Evolutionary conservation across 1,284 basidiomycete species (phyloP).

Genomic region (Trichosporon ovoides): DNA sequence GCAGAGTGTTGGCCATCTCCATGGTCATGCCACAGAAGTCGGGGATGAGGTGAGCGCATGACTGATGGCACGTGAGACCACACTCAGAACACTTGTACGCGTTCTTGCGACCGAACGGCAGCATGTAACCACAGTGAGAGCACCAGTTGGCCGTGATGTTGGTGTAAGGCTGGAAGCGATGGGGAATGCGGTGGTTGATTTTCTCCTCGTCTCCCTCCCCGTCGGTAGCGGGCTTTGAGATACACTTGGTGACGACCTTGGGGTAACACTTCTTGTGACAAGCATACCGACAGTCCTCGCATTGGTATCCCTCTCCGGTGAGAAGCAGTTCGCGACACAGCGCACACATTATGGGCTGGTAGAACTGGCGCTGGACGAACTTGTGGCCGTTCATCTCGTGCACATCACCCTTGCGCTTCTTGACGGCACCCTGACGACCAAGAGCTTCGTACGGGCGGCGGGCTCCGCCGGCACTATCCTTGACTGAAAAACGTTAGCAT

Average conservation of each 20-base stretch:
- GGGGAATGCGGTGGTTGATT: conserved; percentile 98
- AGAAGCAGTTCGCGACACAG: conserved; percentile 97
- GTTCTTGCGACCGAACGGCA: conserved; percentile 94
- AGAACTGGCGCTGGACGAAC: conserved; percentile 96
- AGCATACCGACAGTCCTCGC: conserved; percentile 97
- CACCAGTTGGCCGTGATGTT: conserved; percentile 99
- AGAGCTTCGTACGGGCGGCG: conserved; percentile 93
- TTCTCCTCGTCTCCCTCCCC: conserved; percentile 94
- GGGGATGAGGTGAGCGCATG: conserved; percentile 95
- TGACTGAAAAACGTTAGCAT: conserved; percentile 57
- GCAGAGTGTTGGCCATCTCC: conserved; percentile 93
- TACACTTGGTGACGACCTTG: conserved; percentile 99
- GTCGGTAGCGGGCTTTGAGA: conserved; percentile 90
- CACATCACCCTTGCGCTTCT: conserved; percentile 96
- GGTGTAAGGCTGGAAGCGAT: conserved; percentile 94
- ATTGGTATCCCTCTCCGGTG: conserved; percentile 96
- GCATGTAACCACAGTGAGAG: conserved; percentile 98
- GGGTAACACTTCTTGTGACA: conserved; percentile 99
- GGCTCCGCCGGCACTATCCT: conserved; percentile 75
- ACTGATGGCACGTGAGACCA: conserved; percentile 92
- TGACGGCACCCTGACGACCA: conserved; percentile 94
- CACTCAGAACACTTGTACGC: conserved; percentile 94
- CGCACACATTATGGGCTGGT: conserved; percentile 96
- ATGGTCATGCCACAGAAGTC: conserved; percentile 99
- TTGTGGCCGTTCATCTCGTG: conserved; percentile 99